Base-by-base conservation (phyloP, 2,329 filamentous ascomycete genomes). In the Pseudogymnoascus verrucosus region DNA sequence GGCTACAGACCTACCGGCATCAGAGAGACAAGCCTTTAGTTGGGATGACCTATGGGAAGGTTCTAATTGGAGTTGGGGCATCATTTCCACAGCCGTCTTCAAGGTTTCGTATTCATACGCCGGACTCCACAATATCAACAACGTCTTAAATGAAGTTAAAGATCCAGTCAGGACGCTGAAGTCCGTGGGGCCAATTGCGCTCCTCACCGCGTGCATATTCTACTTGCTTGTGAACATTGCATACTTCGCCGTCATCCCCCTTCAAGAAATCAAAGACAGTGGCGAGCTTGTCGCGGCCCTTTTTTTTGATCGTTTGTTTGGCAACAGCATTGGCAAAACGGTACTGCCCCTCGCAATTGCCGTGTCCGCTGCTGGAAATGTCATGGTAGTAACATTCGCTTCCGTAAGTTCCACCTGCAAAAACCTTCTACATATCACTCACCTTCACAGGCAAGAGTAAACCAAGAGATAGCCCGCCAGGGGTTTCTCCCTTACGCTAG, bases 51-150 rank as follows among this genome's bases (percentile, higher is more conserved):
- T 89, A 0, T 89, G 86, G 85, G 78, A 83, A 44, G 84, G 80
- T 36, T 88, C 85, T 1, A 83, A 86, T 63, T 90, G 87, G 86
- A 87, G 83, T 69, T 89, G 85, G 80, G 85, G 85, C 31, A 78
- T 83, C 1, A 77, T 90, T n/a, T 74, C 77, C 1, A 83, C 81
- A 0, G 79, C 81, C 0, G 70, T 84, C 4, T 81, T 83, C 71
- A 84, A 84, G 66, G 80, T 84, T 19, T 78, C 83, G 60, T 84
- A 82, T 76, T 81, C 77, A 60, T 85, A 80, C 71, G 79, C 80
- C 26, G 82, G 82, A 36, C 80, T 81, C 71, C 77, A 76, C 66
- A 83, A 82, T 62, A 79, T 80, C 62, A 83, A 84, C 69, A 81
- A 83, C 67, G 82, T 83, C 11, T 72, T 86, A 66, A 82, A 79